Evolutionary conservation across 164 flowering plant species (phyloP).

Genomic region (Euptelea pleiosperma): DNA sequence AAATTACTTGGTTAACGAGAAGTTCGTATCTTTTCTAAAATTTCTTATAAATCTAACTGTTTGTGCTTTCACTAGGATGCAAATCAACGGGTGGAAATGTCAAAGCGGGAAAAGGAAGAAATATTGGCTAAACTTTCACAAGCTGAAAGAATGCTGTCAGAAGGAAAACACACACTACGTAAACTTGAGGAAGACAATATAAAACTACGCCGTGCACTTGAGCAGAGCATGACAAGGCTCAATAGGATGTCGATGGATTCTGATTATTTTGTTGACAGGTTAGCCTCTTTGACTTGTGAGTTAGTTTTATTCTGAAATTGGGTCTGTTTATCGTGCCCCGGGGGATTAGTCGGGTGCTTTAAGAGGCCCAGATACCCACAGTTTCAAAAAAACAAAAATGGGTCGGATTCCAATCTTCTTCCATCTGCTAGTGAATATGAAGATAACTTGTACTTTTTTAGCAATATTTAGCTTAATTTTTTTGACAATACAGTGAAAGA

Average conservation of each 20-base stretch:
- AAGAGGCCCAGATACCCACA: too few species aligned
- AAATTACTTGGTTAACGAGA: too few species aligned
- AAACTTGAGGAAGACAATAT: slow-evolving; percentile 89
- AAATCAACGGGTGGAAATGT: slow-evolving; percentile 43
- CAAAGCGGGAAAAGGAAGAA: slow-evolving; percentile 68
- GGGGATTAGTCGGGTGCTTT: too few species aligned
- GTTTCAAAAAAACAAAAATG: too few species aligned
- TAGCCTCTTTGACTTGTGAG: slow-evolving; percentile 14
- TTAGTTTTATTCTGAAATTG: not conserved
- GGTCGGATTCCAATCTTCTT: too few species aligned
- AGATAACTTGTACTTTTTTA: too few species aligned
- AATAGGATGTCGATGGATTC: slow-evolving; percentile 98
- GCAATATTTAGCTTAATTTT: too few species aligned
- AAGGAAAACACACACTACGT: slow-evolving; percentile 54
- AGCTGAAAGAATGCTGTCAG: slow-evolving; percentile 51
- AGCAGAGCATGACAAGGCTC: slow-evolving; percentile 96
- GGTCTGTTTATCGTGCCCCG: not conserved
- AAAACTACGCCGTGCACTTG: slow-evolving; percentile 84
- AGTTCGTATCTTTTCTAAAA: not conserved
- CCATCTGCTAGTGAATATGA: too few species aligned
- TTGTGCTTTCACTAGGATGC: slow-evolving; percentile 47
- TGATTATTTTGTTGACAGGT: slow-evolving; percentile 96
- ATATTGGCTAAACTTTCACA: slow-evolving; percentile 55
- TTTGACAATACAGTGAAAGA: too few species aligned
- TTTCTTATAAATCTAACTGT: not conserved